These are phyloP conservation scores for Auriscalpium microsporum DNA, from an alignment of 768 basidiomycete genomes.

Conservation along the genomic window DNA sequence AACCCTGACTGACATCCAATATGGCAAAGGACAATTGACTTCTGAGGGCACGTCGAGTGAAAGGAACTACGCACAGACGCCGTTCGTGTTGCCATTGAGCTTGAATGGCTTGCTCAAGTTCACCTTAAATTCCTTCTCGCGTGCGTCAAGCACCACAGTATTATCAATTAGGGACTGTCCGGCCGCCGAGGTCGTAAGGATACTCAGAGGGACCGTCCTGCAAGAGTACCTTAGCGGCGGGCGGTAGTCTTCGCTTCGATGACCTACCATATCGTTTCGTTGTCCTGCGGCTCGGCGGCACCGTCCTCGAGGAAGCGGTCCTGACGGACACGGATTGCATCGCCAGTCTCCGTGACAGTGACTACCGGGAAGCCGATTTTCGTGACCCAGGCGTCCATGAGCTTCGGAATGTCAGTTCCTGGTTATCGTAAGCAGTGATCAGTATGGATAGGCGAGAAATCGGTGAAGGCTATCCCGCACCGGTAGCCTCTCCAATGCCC, in stretches of 20 bases:
- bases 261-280: constrained; percentile 74
- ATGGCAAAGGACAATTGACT: not conserved
- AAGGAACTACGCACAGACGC: constrained; percentile 61
- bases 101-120: constrained; percentile 78
- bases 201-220: constrained; percentile 75
- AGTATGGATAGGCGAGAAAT: not conserved
- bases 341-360: constrained; percentile 68
- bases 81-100: constrained; percentile 80
- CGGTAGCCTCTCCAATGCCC: constrained; percentile 71
- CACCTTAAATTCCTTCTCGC: constrained; percentile 61
- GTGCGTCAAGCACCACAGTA: constrained; percentile 52
- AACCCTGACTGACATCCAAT: constrained; percentile 56
- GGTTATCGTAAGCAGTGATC: not conserved
- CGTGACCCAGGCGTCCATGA: constrained; percentile 91
- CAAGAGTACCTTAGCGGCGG: not conserved
- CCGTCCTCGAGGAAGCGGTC: constrained; percentile 90
- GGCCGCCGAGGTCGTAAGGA: constrained; percentile 51
- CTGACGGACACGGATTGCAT: constrained; percentile 74
- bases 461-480: constrained; percentile 21
- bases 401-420: constrained; percentile 60
- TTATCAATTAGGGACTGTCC: constrained; percentile 57
- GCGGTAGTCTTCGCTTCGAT: not conserved
- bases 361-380: constrained; percentile 89
- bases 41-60: not conserved
- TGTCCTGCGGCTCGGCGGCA: constrained; percentile 67